Percentiles rank a stretch among this genome's conserved stretches.
phyloP scores from a whole-genome alignment of 2,329 filamentous ascomycete species.

The Penicillium sp. region DNA sequence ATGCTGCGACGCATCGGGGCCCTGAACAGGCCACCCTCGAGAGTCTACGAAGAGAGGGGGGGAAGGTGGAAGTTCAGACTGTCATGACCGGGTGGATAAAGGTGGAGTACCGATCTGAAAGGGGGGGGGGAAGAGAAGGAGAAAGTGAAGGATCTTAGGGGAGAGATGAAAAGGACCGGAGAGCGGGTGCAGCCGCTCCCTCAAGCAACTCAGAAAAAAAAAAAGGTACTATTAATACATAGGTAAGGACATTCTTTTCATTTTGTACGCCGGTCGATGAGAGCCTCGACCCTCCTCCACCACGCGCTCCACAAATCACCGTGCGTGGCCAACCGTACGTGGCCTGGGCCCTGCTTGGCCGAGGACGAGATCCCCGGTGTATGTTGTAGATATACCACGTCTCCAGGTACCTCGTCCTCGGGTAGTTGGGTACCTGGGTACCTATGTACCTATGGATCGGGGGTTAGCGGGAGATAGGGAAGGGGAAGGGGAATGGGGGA shows the following conservation, averaged over 20 bases:
- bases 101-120: slow-evolving; percentile 17
- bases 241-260: slow-evolving; percentile 1
- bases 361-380: not conserved
- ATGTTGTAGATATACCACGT: not conserved
- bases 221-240: slow-evolving; percentile 13
- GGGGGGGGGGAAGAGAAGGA: slow-evolving; percentile 1
- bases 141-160: slow-evolving; percentile 1
- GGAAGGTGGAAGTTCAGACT: slow-evolving; percentile 6
- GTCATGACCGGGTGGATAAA: slow-evolving; percentile 21
- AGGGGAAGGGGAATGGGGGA: not conserved
- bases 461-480: not conserved
- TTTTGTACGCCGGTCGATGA: slow-evolving; percentile 16
- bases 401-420: not conserved
- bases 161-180: slow-evolving; percentile 9
- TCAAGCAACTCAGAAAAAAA: slow-evolving; percentile 2
- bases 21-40: slow-evolving; percentile 9
- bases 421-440: not conserved
- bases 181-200: slow-evolving; percentile 22
- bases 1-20: slow-evolving; percentile 20
- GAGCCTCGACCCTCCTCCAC: slow-evolving; percentile 22
- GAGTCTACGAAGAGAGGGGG: not conserved
- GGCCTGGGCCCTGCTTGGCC: not conserved
- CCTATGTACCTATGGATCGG: not conserved
- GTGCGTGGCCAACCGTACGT: not conserved
- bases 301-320: slow-evolving; percentile 17